phyloP scores from a whole-genome alignment of 306 rosid species.

The Phaseolus lunatus region DNA sequence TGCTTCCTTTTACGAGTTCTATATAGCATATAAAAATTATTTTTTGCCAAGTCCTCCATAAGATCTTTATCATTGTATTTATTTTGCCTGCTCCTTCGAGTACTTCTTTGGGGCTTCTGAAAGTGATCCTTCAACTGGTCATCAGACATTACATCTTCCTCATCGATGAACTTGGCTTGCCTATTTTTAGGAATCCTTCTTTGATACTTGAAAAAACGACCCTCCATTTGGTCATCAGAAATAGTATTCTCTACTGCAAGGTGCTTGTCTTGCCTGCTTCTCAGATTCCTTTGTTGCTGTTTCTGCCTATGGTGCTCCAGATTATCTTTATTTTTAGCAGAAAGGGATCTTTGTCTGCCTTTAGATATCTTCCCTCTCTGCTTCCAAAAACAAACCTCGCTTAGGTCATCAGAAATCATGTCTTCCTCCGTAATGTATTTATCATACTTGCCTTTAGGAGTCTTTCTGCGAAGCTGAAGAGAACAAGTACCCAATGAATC shows the following conservation, averaged over 20 bases:
- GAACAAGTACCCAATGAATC: conserved; percentile 46
- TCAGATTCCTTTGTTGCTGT: conserved; percentile 55
- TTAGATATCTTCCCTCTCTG: conserved; percentile 40
- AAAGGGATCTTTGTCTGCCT: conserved; percentile 28
- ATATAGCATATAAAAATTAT: conserved; percentile 47
- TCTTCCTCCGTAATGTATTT: conserved; percentile 34
- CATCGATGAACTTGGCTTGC: conserved; percentile 35
- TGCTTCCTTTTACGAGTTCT: conserved; percentile 64
- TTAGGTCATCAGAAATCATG: conserved; percentile 34
- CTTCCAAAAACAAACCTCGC: conserved; percentile 32
- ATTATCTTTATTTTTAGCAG: conserved; percentile 28
- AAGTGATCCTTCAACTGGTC: conserved; percentile 46
- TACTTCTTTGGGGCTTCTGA: conserved; percentile 48
- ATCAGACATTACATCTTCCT: conserved; percentile 50
- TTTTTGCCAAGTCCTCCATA: conserved; percentile 44
- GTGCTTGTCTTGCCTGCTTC: conserved; percentile 60
- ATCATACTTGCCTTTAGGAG: conserved; percentile 35
- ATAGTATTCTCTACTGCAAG: conserved; percentile 36
- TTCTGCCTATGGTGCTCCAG: conserved; percentile 47
- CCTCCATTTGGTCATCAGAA: conserved; percentile 49
- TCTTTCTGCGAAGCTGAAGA: conserved; percentile 30
- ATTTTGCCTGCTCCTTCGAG: conserved; percentile 42
- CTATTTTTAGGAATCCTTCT: conserved; percentile 45
- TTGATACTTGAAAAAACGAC: conserved; percentile 32
- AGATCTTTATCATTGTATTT: conserved; percentile 45